Evolutionary conservation across 2,329 filamentous ascomycete genomes (phyloP).

Genomic region (Aspergillus flavus): DNA sequence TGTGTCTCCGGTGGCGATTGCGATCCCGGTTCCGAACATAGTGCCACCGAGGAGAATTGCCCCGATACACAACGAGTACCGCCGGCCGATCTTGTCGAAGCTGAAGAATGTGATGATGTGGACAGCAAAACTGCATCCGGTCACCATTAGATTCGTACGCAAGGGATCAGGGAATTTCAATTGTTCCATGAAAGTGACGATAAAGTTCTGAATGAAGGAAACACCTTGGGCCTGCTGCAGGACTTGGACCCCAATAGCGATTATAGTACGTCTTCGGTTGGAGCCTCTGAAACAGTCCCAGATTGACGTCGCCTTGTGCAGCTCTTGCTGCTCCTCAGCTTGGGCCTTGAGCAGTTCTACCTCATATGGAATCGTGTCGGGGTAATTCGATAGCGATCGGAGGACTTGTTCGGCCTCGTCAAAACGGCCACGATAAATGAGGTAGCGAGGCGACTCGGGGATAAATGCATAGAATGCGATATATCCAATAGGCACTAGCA

Average conservation of each 20-base stretch:
- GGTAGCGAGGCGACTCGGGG: background rate
- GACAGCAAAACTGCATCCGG: constrained; percentile 10
- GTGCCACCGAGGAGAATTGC: background rate
- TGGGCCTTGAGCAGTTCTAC: background rate
- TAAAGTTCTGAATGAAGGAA: constrained; percentile 19
- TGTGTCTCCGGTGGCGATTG: background rate
- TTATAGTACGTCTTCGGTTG: background rate
- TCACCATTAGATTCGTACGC: constrained; percentile 8
- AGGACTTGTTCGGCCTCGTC: background rate
- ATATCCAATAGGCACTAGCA: background rate
- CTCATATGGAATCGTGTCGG: background rate
- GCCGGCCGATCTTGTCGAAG: constrained; percentile 14
- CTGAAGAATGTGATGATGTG: constrained; percentile 16
- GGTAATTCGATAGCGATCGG: background rate
- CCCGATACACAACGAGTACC: constrained; percentile 10
- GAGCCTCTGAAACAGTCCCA: background rate
- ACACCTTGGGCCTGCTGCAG: constrained; percentile 21
- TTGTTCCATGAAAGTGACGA: constrained; percentile 18
- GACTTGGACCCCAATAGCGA: constrained; percentile 14
- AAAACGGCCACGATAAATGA: background rate
- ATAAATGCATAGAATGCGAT: background rate
- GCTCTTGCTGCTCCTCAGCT: background rate
- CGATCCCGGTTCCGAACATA: background rate
- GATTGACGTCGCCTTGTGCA: background rate
- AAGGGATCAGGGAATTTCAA: constrained; percentile 14